These are phyloP conservation scores for Plenodomus biglobosus DNA, from an alignment of 2,329 filamentous ascomycete species.

Conservation along the genomic window DNA sequence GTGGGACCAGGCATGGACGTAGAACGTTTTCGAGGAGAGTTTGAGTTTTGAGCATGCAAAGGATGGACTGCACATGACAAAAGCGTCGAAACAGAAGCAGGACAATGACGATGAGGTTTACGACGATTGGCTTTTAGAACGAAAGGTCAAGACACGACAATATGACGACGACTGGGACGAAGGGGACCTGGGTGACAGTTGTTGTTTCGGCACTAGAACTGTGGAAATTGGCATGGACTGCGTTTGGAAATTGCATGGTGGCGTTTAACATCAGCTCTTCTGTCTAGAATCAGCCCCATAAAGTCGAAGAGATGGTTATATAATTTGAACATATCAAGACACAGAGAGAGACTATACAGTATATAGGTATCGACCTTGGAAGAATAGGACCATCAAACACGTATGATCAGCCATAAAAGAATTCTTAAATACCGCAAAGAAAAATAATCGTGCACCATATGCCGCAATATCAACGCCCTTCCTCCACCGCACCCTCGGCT, in stretches of 20 bases:
- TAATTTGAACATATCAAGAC: too few relatives aligned
- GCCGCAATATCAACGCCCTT: conserved; percentile 43
- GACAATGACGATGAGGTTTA: neutral
- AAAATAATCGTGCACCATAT: too few relatives aligned
- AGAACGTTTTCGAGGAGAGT: conserved; percentile 82
- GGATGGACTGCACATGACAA: neutral
- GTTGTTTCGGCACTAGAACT: conserved; percentile 36
- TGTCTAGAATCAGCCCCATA: too few relatives aligned
- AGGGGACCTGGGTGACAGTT: conserved; percentile 30
- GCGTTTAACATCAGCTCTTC: too few relatives aligned
- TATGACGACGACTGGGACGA: conserved; percentile 8
- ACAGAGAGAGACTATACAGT: neutral
- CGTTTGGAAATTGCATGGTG: conserved; percentile 34
- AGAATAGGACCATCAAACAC: too few relatives aligned
- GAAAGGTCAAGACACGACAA: conserved; percentile 12
- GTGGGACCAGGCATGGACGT: conserved; percentile 90
- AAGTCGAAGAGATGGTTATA: too few relatives aligned
- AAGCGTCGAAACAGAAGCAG: neutral
- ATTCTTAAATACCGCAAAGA: too few relatives aligned
- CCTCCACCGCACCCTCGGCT: conserved; percentile 51
- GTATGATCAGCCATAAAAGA: too few relatives aligned
- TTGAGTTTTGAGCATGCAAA: conserved; percentile 68
- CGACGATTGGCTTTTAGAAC: conserved; percentile 22
- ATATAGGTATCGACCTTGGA: neutral
- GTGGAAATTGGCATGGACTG: conserved; percentile 25